Conservation (phyloP, 345 rosid species). For the Syzygium aromaticum region DNA sequence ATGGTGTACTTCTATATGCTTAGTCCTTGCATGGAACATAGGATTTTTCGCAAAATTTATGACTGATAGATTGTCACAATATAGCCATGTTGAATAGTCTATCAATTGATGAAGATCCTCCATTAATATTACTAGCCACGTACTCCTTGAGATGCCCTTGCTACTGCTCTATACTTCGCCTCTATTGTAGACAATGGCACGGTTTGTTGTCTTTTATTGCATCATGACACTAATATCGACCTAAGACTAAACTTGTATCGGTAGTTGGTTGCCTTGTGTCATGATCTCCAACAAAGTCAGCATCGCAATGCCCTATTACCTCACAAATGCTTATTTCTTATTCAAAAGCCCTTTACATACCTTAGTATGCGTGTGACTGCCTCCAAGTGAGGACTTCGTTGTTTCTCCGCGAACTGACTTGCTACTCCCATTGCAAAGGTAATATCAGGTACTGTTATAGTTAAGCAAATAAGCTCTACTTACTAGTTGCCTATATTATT, state of each 20-base stretch:
- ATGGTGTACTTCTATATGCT: background rate
- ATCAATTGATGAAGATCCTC: background rate
- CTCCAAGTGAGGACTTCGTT: background rate
- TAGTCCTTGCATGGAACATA: background rate
- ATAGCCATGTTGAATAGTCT: background rate
- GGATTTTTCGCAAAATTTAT: background rate
- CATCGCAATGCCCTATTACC: background rate
- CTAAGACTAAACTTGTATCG: too few relatives aligned
- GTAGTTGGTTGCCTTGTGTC: background rate
- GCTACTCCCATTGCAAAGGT: too few relatives aligned
- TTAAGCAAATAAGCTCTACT: too few relatives aligned
- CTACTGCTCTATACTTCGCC: background rate
- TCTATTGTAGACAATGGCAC: background rate
- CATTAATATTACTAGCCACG: background rate
- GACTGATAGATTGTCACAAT: background rate
- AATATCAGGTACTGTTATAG: too few relatives aligned
- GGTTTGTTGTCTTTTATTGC: background rate
- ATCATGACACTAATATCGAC: background rate
- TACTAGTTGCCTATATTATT: too few relatives aligned
- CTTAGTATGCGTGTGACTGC: too few relatives aligned
- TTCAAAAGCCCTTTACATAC: too few relatives aligned
- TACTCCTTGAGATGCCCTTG: background rate
- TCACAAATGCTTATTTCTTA: background rate
- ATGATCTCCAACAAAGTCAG: background rate
- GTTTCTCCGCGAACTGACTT: background rate